phyloP scores from a whole-genome alignment of 2,329 filamentous ascomycete genomes.

The Leptographium radiaticola region DNA sequence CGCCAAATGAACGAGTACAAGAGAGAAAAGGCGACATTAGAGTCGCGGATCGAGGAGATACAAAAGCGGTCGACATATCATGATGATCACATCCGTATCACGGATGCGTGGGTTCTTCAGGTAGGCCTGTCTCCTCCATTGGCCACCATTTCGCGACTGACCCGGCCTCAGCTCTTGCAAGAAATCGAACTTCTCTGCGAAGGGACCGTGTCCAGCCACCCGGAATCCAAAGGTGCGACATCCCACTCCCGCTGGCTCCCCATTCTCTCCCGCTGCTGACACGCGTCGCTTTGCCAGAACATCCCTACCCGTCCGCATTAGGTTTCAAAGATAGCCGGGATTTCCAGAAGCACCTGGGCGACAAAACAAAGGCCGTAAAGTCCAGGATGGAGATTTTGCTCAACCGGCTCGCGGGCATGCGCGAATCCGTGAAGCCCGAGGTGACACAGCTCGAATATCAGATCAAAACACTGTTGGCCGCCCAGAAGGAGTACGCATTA shows the following conservation, averaged over 20 bases:
- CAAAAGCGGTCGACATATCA: conserved; percentile 68
- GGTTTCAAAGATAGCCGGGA: conserved; percentile 50
- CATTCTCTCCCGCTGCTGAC: background rate
- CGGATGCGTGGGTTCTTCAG: conserved; percentile 92
- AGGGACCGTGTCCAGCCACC: conserved; percentile 29
- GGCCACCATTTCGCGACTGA: conserved; percentile 11
- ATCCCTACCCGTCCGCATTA: conserved; percentile 43
- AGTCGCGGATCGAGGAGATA: conserved; percentile 68
- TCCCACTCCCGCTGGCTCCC: no score
- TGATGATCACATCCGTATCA: conserved; percentile 80
- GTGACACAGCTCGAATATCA: conserved; percentile 60
- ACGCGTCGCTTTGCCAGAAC: conserved; percentile 23
- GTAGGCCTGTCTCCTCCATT: conserved; percentile 29
- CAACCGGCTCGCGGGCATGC: conserved; percentile 33
- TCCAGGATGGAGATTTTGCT: conserved; percentile 61
- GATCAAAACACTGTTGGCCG: conserved; percentile 60
- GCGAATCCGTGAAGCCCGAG: conserved; percentile 50
- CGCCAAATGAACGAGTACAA: conserved; percentile 98
- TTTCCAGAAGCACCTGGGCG: conserved; percentile 73
- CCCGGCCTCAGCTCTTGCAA: conserved; percentile 40
- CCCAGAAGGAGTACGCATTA: conserved; percentile 68
- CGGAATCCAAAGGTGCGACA: conserved; percentile 27
- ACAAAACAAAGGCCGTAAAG: conserved; percentile 65
- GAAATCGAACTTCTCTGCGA: conserved; percentile 49
- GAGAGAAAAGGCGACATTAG: conserved; percentile 70